Evolutionary conservation across 768 basidiomycete species (phyloP), one percentile per base, ranked within the genome.

Genomic region (Amanita muscaria): DNA sequence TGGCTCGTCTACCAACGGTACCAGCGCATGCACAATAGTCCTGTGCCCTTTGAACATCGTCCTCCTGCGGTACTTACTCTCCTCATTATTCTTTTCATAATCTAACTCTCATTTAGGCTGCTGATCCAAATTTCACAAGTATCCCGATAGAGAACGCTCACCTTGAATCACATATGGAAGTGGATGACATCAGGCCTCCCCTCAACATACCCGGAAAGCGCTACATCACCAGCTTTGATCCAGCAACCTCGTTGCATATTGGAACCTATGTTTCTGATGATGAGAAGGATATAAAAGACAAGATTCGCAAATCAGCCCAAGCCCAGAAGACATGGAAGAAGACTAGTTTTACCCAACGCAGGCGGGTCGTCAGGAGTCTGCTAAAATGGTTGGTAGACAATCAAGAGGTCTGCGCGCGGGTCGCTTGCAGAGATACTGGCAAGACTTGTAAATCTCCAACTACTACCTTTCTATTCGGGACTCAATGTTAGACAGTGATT

Each of bases 381-480:
- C 70, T 91, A 57, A 87, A 86, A 51, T 99, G 94, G 94, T 70
- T 94, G 4, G 80, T 97, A 25, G 81, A 86, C 51, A 92, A 98
- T 56, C 87, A 92, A 65, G 85, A 91, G 42, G 64, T 68, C 18
- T 88, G 91, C 50, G 89, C 89, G 24, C 72, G 83, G 32, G 85
- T 94, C 21, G 89, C 89, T 18, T 90, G 88, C 58, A 72, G 94
- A 24, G 94, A 99, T 62, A 90, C 90, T 0, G 94, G 94, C 32
- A 99, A 98, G 73, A 97, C 93, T 21, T 65, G 88, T 88, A 54
- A 61, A 85, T 74, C 23, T 29, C 12, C 10, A n/a, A n/a, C n/a
- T n/a, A n/a, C n/a, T n/a, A n/a, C n/a, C n/a, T n/a, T n/a, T n/a
- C n/a, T n/a, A n/a, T n/a, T n/a, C n/a, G n/a, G n/a, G n/a, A n/a